phyloP scores from a whole-genome alignment of 108 stramenopile species.

The Cyclotella choctawhatcheeana region DNA sequence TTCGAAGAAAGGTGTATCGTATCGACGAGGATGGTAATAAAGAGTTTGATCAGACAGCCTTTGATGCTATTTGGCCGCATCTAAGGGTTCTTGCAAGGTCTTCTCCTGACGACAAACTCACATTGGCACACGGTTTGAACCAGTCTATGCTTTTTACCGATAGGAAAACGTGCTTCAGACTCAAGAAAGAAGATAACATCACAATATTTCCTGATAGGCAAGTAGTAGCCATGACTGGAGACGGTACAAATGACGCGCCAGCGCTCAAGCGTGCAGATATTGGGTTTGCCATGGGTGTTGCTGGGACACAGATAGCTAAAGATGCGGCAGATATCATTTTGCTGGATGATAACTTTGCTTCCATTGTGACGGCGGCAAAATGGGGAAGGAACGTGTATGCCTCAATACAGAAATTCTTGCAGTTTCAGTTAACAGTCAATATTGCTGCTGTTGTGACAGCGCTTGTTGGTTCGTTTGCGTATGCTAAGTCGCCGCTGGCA shows the following conservation, averaged over 20 bases:
- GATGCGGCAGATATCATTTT: conserved; percentile 95
- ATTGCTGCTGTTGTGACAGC: conserved; percentile 92
- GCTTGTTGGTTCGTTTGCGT: conserved; percentile 86
- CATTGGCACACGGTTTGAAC: conserved; percentile 87
- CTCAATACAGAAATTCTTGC: conserved; percentile 97
- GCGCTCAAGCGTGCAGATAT: conserved; percentile 98
- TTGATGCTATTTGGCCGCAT: conserved; percentile 89
- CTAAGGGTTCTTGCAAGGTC: conserved; percentile 79
- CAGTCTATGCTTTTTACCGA: conserved; percentile 80
- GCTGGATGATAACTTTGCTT: conserved; percentile 96
- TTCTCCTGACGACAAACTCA: conserved; percentile 87
- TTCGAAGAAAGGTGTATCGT: conserved; percentile 67
- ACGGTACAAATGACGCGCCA: conserved; percentile 99
- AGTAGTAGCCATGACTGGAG: conserved; percentile 98
- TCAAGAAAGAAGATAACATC: conserved; percentile 61
- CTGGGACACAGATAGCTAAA: conserved; percentile 98
- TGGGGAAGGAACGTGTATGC: conserved; percentile 99
- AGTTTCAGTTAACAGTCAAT: conserved; percentile 98
- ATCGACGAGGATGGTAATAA: conserved; percentile 60
- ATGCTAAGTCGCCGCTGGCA: conserved; percentile 90
- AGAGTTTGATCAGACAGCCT: conserved; percentile 82
- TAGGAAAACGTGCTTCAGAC: conserved; percentile 46
- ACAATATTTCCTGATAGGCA: conserved; percentile 85
- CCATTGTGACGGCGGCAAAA: conserved; percentile 96
- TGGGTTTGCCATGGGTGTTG: conserved; percentile 97